Evolutionary conservation across 2,329 filamentous ascomycete species (phyloP).

Genomic region (Fusarium scirpi): DNA sequence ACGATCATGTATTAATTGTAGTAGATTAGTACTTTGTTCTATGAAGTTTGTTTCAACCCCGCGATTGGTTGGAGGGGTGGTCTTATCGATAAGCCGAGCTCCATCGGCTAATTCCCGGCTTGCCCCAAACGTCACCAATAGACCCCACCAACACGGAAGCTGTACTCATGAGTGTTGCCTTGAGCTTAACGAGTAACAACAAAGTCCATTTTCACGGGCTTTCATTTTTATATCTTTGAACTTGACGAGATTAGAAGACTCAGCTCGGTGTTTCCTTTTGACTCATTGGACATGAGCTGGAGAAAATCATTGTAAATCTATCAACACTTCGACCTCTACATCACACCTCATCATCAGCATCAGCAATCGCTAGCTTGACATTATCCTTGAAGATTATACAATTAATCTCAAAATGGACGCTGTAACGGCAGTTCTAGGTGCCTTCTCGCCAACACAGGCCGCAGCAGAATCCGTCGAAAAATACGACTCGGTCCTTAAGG

Average conservation of each 20-base stretch:
- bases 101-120: conserved; percentile 36
- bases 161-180: conserved; percentile 41
- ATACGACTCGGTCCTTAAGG: conserved; percentile 56
- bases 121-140: conserved; percentile 30
- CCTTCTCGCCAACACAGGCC: conserved; percentile 55
- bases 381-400: not conserved
- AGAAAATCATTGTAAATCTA: conserved; percentile 12
- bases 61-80: conserved; percentile 30
- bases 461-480: conserved; percentile 46
- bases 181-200: conserved; percentile 28
- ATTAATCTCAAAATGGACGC: conserved; percentile 49
- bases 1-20: not conserved
- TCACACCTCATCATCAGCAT: conserved; percentile 8
- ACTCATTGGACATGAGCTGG: conserved; percentile 19
- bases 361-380: conserved; percentile 12
- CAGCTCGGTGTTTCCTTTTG: not conserved
- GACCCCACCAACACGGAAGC: conserved; percentile 33
- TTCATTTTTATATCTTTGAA: not conserved
- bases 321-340: conserved; percentile 23
- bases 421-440: conserved; percentile 51
- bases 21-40: not conserved
- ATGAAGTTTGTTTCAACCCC: conserved; percentile 20
- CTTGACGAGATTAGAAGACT: not conserved
- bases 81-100: conserved; percentile 25
- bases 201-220: conserved; percentile 1